Base-by-base conservation (phyloP, 1,284 basidiomycete genomes). In the Hymenochaete sp. region DNA sequence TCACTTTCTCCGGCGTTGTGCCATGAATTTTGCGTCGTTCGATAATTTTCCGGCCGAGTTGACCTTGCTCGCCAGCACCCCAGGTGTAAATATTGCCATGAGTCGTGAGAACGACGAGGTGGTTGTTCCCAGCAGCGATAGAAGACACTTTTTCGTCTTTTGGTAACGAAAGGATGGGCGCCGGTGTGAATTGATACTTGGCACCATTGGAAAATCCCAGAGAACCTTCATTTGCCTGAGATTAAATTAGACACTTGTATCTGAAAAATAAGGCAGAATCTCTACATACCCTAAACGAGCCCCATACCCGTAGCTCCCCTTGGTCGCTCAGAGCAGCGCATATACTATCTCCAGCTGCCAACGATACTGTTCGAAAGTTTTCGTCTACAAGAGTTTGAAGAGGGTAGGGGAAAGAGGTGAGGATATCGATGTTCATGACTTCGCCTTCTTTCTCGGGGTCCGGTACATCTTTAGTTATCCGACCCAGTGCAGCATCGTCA, bases 401-500 rank as follows among this genome's bases (percentile, higher is more conserved):
- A 19, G 84, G 79, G 55, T 82, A 75, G 5, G 91, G 92, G 42
- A 75, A 65, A 38, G 81, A 74, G 38, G 90, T 89, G 50, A 90
- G 72, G 44, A 83, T 79, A 53, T 93, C 90, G n/a, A 79, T 66
- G 51, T 83, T 80, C 45, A 87, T 62, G 49, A 71, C 72, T 38
- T 71, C 59, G 8, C 65, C 73, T 5, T 77, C 72, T 41, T 80
- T 73, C 19, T 75, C 67, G 37, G 79, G 78, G 58, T 90, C 78
- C 7, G 80, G 74, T 29, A 86, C 71, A 46, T 83, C 75, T 42
- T 72, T 67, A 1, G 89, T 93, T 49, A 77, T 62, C 48, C 91
- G 77, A n/a, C 93, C 93, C 21, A 97, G 74, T 31, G 89, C 86
- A 43, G 88, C 92, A 56, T 91, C 85, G 60, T 97, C 93, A 61